Conservation (phyloP, 768 basidiomycete species). For the Phaeotremella fagi region DNA sequence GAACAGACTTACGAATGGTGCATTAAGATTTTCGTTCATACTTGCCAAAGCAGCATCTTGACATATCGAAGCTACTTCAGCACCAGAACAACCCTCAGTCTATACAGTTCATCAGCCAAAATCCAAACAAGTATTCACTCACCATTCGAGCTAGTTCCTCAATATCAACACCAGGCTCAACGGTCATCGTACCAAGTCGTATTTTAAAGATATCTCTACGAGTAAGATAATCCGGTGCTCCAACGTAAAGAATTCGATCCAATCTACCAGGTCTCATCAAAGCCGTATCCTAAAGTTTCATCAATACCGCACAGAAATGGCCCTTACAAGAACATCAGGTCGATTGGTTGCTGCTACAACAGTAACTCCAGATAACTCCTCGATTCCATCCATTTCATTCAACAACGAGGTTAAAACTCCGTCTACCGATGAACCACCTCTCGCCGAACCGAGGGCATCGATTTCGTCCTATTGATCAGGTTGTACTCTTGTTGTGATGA, state of each 20-base stretch:
- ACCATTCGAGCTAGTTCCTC: conserved; percentile 67
- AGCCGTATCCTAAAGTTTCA: conserved; percentile 69
- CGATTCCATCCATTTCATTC: conserved; percentile 98
- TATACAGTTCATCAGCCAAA: conserved; percentile 44
- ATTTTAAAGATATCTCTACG: conserved; percentile 82
- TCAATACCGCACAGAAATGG: conserved; percentile 1
- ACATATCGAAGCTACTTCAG: conserved; percentile 84
- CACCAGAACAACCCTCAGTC: conserved; percentile 95
- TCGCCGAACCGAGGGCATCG: conserved; percentile 81
- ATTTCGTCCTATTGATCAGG: conserved; percentile 76
- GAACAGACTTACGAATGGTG: conserved; percentile 60
- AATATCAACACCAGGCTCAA: conserved; percentile 66
- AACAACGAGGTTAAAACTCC: conserved; percentile 88
- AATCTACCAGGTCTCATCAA: conserved; percentile 90
- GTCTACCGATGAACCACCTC: conserved; percentile 60
- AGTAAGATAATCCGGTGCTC: conserved; percentile 75
- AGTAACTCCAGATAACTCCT: conserved; percentile 90
- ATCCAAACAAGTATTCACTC: conserved; percentile 8
- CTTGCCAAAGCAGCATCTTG: conserved; percentile 92
- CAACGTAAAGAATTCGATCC: conserved; percentile 89
- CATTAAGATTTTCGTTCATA: conserved; percentile 80
- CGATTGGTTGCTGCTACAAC: conserved; percentile 93
- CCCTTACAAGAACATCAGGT: conserved; percentile 79
- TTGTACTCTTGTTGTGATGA: conserved; percentile 9
- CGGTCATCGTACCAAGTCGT: conserved; percentile 70